Conservation (phyloP, 164 flowering plant species). For the Chimonanthus praecox region DNA sequence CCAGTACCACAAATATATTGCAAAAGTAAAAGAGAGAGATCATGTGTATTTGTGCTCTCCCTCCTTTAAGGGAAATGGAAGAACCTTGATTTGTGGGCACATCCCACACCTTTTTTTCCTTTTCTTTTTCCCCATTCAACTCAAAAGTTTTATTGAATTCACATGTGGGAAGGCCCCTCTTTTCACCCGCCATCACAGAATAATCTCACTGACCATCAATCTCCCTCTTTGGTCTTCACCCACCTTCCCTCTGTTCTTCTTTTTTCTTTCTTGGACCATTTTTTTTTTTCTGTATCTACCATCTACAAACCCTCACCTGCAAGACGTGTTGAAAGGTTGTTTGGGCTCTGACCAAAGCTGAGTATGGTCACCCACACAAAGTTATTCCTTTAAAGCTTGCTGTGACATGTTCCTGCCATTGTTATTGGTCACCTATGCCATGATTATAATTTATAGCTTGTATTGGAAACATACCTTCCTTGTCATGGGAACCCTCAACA, state of each 20-base stretch:
- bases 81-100: slow-evolving; percentile 26
- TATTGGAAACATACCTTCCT: slow-evolving; percentile 46
- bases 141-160: not conserved
- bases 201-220: slow-evolving; percentile 15
- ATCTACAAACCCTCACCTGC: not conserved
- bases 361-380: slow-evolving; percentile 13
- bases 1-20: not conserved
- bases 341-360: not conserved
- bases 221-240: too few species aligned
- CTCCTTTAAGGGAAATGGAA: slow-evolving; percentile 27
- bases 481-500: slow-evolving; percentile 12
- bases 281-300: not conserved
- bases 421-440: slow-evolving; percentile 17
- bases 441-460: slow-evolving; percentile 26
- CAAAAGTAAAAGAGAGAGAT: slow-evolving; percentile 4
- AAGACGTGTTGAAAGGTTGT: slow-evolving; percentile 10
- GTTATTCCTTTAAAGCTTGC: slow-evolving; percentile 6
- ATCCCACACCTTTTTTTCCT: slow-evolving; percentile 8
- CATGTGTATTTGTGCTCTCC: slow-evolving; percentile 35
- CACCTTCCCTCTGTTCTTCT: too few species aligned
- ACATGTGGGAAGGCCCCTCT: not conserved
- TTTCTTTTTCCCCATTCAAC: slow-evolving; percentile 17
- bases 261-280: not conserved
- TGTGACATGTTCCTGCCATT: slow-evolving; percentile 12
- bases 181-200: not conserved